Base-by-base conservation (phyloP, 1,139 yeast species). In the Kazachstania sp. region DNA sequence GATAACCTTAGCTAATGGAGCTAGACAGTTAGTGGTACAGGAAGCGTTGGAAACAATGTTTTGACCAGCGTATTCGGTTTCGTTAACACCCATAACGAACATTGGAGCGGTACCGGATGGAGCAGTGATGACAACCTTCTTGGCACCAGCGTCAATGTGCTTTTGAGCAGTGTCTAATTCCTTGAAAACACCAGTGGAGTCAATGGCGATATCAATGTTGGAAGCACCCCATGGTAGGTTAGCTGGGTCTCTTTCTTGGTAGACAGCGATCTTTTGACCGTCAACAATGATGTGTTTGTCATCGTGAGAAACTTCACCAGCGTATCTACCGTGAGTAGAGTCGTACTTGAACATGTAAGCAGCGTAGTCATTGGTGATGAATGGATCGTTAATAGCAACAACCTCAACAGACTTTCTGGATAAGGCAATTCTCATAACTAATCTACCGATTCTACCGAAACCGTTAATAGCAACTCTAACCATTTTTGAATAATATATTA, bases 171-270 rank as follows among this genome's bases (percentile, higher is more conserved):
- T 81, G 65, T 78, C 87, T 57, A 76, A 60, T 57, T 75, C 81
- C 77, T 84, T 84, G 82, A 83, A 84, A 64, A 84, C 84, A 78
- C 94, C 94, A 59, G 94, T 84, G 70, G 92, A 83, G 74, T 84
- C 94, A 63, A 84, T 78, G 60, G 84, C 92, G 72, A 70, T 79
- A 61, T 84, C 90, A 59, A 83, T 85, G 66, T 83, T 83, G 52
- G 72, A 65, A 67, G 78, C 76, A 62, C 87, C 90, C 92, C 92
- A 84, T 74, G 92, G 92, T 64, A 84, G 81, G 62, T 75, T 65
- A 57, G 81, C 77, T 68, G 94, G 94, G 77, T 84, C 92, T 69
- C 81, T 78, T 72, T 83, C 90, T 68, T 81, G 83, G 79, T 71
- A 80, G 56, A 81, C 83, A 66, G 76, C 72, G 69, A 84, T 80